Conservation (phyloP, 1,139 yeast genomes). For the Saccharomycopsis hybrid region DNA sequence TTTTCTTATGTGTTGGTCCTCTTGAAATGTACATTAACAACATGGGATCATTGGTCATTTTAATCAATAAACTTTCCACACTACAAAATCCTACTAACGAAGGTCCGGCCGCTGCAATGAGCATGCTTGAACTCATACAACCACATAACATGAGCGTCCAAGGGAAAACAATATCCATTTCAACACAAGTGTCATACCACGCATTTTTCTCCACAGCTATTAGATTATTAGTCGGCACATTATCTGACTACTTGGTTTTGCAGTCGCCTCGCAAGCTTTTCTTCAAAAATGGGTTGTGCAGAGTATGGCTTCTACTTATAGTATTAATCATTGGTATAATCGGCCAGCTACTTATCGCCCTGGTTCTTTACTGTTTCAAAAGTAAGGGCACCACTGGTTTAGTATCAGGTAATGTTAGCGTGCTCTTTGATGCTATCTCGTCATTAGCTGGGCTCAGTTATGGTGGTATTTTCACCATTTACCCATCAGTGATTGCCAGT, state of each 20-base stretch:
- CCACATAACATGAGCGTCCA: neutral
- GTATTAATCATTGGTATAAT: conserved; percentile 38
- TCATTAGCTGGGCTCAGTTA: conserved; percentile 60
- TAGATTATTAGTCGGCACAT: conserved; percentile 59
- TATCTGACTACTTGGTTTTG: conserved; percentile 48
- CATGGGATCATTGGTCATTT: conserved; percentile 55
- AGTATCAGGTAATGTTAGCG: neutral
- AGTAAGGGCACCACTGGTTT: conserved; percentile 21
- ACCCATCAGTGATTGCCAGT: conserved; percentile 74
- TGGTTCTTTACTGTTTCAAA: too few species aligned
- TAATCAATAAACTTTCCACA: conserved; percentile 27
- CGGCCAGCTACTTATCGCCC: conserved; percentile 34
- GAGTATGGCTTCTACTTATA: conserved; percentile 40
- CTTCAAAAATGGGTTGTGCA: conserved; percentile 28
- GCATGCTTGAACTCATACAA: conserved; percentile 5
- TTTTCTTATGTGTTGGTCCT: conserved; percentile 74
- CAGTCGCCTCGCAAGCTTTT: conserved; percentile 28
- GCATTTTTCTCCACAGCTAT: conserved; percentile 54
- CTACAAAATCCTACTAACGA: too few species aligned
- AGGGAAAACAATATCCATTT: conserved; percentile 28
- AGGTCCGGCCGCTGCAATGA: too few species aligned
- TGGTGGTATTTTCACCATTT: conserved; percentile 80
- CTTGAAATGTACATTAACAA: conserved; percentile 83
- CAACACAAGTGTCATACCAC: conserved; percentile 49
- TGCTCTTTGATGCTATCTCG: conserved; percentile 10